Base-by-base conservation (phyloP, 768 basidiomycete genomes). In the Pisolithus marmoratus region DNA sequence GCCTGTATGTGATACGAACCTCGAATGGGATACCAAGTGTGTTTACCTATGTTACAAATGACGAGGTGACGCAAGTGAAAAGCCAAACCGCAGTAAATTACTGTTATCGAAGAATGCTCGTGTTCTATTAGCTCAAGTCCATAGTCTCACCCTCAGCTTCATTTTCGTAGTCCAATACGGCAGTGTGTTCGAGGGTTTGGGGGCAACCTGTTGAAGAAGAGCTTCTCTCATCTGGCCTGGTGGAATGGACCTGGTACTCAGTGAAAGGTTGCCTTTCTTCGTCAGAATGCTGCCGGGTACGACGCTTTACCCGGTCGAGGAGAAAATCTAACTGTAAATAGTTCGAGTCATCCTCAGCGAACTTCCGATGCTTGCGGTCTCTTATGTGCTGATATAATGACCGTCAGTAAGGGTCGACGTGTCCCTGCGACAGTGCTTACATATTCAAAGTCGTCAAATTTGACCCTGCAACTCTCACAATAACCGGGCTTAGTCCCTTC, bases 401-500 rank as follows among this genome's bases (percentile, higher is more conserved):
- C 34, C 46, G 52, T 29, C 34, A 50, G 52, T 8, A 19, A 41
- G 51, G 17, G 14, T 17, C 19, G 14, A 29, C 19, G 29, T 24
- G 20, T 38, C 23, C 34, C 34, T 4, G 49, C 19, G 4, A 47
- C 22, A 53, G 24, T 23, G 37, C 75, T 63, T 60, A 96, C 95
- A 58, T 73, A 69, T 54, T 81, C 80, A 60, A 98, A 95, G 68
- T 95, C 87, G 0, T 87, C 84, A 62, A 94, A 99, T 67, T 92
- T 92, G 51, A 77, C 63, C 37, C 95, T 81, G 68, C 96, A 99
- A 65, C 93, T 94, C 69, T 99, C 96, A 67, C 96, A 99, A 69
- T 97, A 98, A 5, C 96, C 96, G 5, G 94, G 87, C 61, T 96
- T 97, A 56, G 79, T 82, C 17, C 83, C 84, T 71, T 95, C 92